Evolutionary conservation across 2,329 filamentous ascomycete genomes (phyloP).

Genomic region (Knufia fluminis): DNA sequence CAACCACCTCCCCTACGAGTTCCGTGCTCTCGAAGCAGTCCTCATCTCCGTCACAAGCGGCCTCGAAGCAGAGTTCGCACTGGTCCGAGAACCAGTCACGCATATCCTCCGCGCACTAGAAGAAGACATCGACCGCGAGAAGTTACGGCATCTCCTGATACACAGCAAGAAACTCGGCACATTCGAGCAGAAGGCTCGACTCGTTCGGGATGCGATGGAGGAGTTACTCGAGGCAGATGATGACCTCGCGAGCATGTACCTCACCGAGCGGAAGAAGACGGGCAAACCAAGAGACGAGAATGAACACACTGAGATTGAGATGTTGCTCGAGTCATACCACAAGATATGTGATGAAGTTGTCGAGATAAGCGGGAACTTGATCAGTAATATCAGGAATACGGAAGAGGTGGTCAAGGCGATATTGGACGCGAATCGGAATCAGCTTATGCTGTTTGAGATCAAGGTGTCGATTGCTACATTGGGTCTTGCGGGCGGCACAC

Average conservation of each 20-base stretch:
- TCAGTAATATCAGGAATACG: conserved; percentile 91
- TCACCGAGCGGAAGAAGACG: conserved; percentile 69
- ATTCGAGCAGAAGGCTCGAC: conserved; percentile 91
- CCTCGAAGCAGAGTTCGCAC: conserved; percentile 88
- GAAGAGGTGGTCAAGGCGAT: conserved; percentile 98
- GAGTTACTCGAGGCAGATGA: conserved; percentile 94
- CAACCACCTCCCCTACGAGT: conserved; percentile 70
- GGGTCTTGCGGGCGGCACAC: conserved; percentile 87
- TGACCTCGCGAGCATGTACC: conserved; percentile 87
- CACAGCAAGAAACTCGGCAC: conserved; percentile 92
- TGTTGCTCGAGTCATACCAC: conserved; percentile 93
- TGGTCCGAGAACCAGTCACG: conserved; percentile 85
- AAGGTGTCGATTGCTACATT: conserved; percentile 94
- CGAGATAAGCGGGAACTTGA: conserved; percentile 84
- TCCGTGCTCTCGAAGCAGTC: conserved; percentile 88
- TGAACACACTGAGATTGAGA: conserved; percentile 93
- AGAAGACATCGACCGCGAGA: conserved; percentile 92
- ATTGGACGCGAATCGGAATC: conserved; percentile 93
- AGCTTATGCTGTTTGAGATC: conserved; percentile 92
- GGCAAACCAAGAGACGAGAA: conserved; percentile 65
- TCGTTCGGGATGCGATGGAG: conserved; percentile 90
- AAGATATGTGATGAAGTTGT: conserved; percentile 98
- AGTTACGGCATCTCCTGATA: conserved; percentile 80
- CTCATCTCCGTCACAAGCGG: conserved; percentile 87
- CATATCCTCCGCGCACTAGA: conserved; percentile 81